Evolutionary conservation across 2,329 filamentous ascomycete genomes (phyloP).

Genomic region (Xylariomycetidae sp.): DNA sequence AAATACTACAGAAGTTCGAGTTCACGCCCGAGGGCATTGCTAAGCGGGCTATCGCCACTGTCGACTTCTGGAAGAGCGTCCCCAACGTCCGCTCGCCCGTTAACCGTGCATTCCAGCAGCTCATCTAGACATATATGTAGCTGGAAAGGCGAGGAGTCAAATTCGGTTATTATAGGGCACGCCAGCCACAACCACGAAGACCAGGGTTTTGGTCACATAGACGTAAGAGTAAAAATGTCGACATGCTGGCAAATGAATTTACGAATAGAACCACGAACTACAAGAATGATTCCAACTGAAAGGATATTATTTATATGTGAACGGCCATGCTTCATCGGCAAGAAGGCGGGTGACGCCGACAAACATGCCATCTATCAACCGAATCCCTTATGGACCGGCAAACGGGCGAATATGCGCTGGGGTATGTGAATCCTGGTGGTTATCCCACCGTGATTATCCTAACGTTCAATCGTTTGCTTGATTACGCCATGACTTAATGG

Average conservation of each 20-base stretch:
- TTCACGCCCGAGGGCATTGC: constrained; percentile 95
- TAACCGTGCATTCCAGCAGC: constrained; percentile 96
- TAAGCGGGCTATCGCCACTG: constrained; percentile 86
- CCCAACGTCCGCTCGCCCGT: constrained; percentile 87
- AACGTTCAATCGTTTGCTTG: too few species aligned
- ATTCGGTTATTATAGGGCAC: constrained; percentile 7
- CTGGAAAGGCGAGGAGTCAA: constrained; percentile 9
- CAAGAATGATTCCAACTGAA: too few species aligned
- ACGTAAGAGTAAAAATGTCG: constrained; percentile 20
- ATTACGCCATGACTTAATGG: too few species aligned
- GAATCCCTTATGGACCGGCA: too few species aligned
- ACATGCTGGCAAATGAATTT: constrained; percentile 18
- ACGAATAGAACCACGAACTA: too few species aligned
- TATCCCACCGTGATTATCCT: too few species aligned
- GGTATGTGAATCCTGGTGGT: too few species aligned
- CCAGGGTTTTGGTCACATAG: constrained; percentile 18
- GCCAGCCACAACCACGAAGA: constrained; percentile 14
- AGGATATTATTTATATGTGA: too few species aligned
- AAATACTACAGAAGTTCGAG: constrained; percentile 77
- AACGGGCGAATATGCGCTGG: too few species aligned
- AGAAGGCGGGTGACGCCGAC: too few species aligned
- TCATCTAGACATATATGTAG: constrained; percentile 59
- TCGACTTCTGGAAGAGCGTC: constrained; percentile 96
- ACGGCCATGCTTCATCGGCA: too few species aligned
- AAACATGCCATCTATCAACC: too few species aligned